Conservation (phyloP, 2,329 filamentous ascomycete species). For the Emericellopsis atlantica region DNA sequence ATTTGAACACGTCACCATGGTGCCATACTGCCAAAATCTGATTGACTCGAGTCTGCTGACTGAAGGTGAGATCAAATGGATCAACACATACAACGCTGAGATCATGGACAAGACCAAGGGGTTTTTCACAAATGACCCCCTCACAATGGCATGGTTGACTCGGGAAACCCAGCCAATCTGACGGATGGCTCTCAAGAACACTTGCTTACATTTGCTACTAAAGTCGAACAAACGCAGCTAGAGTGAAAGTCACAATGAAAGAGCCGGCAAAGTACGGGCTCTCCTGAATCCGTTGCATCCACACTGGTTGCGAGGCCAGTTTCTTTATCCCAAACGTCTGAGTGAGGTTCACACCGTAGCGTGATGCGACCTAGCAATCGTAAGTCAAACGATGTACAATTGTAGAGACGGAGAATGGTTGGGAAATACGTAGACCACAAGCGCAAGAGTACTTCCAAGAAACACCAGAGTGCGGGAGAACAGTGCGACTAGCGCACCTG, state of each 20-base stretch:
- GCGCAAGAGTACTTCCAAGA: constrained; percentile 50
- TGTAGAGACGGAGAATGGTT: neutral
- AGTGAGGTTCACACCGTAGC: constrained; percentile 27
- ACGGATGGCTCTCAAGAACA: constrained; percentile 1
- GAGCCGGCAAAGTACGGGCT: constrained; percentile 54
- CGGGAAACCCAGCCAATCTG: constrained; percentile 63
- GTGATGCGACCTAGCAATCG: constrained; percentile 24
- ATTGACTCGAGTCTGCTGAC: constrained; percentile 67
- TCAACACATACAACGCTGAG: constrained; percentile 75
- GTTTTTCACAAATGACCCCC: constrained; percentile 60
- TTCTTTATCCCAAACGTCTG: constrained; percentile 22
- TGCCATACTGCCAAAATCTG: constrained; percentile 81
- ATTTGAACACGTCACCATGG: constrained; percentile 96
- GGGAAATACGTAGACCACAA: constrained; percentile 47
- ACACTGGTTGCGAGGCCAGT: constrained; percentile 20
- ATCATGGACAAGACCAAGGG: constrained; percentile 70
- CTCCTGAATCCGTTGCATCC: constrained; percentile 37
- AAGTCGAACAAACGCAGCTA: constrained; percentile 40
- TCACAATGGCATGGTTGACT: constrained; percentile 70
- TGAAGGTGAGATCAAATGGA: constrained; percentile 64
- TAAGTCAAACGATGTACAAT: neutral
- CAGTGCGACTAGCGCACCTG: constrained; percentile 52
- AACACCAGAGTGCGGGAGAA: constrained; percentile 62
- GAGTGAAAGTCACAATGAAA: constrained; percentile 60
- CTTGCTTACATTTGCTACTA: constrained; percentile 12